These are phyloP conservation scores for Suillus spraguei DNA, from an alignment of 768 basidiomycete genomes.

Conservation along the genomic window DNA sequence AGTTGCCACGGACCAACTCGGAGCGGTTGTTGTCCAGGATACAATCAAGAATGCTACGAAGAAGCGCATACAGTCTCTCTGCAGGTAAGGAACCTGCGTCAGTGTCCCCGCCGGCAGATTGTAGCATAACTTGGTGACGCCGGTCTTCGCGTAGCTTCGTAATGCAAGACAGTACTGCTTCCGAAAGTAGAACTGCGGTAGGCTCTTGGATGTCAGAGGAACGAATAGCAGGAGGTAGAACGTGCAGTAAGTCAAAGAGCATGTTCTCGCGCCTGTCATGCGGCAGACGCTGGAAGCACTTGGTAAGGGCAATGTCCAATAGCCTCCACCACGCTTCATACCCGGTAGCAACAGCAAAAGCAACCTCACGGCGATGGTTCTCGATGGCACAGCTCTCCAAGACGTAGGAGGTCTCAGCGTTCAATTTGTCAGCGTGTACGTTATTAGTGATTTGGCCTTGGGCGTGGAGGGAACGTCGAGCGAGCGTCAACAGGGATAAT, in stretches of 20 bases:
- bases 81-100: constrained; percentile 73
- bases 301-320: constrained; percentile 82
- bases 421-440: constrained; percentile 66
- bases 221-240: constrained; percentile 70
- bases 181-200: constrained; percentile 82
- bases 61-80: constrained; percentile 74
- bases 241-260: constrained; percentile 87
- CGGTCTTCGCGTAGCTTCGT: constrained; percentile 89
- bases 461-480: constrained; percentile 61
- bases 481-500: constrained; percentile 63
- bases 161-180: constrained; percentile 77
- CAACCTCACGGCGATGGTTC: constrained; percentile 84
- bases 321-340: constrained; percentile 86
- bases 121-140: constrained; percentile 66
- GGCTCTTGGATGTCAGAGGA: constrained; percentile 67
- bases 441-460: constrained; percentile 68
- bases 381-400: constrained; percentile 84
- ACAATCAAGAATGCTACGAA: constrained; percentile 75
- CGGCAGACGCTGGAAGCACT: constrained; percentile 83
- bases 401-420: constrained; percentile 72
- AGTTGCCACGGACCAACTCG: constrained; percentile 88
- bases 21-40: constrained; percentile 75
- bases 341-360: constrained; percentile 65
- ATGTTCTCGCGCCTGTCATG: constrained; percentile 85
- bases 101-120: constrained; percentile 63